phyloP scores from a whole-genome alignment of 257 asterid genomes.

The Lithospermum erythrorhizon region DNA sequence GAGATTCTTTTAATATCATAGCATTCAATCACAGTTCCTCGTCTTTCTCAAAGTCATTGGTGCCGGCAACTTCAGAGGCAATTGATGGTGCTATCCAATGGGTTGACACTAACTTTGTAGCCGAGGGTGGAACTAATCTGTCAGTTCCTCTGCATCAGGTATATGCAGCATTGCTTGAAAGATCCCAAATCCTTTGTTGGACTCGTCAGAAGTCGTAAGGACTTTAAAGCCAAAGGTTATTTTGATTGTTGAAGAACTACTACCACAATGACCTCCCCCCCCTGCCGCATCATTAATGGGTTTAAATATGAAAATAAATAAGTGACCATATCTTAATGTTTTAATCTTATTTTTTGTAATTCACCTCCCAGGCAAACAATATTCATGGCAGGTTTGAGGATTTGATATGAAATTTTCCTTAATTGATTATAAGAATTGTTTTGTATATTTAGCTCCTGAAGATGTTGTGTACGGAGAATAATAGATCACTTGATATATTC shows the following conservation, averaged over 20 bases:
- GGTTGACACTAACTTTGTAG: conserved; percentile 41
- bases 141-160: conserved; percentile 62
- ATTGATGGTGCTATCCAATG: conserved; percentile 43
- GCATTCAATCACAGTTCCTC: conserved; percentile 41
- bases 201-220: too few relatives aligned
- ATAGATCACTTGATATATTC: not conserved
- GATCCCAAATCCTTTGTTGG: too few relatives aligned
- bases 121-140: conserved; percentile 57
- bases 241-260: too few relatives aligned
- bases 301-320: too few relatives aligned
- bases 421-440: not conserved
- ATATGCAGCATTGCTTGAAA: not conserved
- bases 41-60: conserved; percentile 46
- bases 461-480: not conserved
- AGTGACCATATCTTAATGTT: too few relatives aligned
- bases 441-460: not conserved
- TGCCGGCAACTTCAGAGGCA: conserved; percentile 35
- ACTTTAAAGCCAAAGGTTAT: too few relatives aligned
- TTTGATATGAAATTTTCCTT: not conserved
- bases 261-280: too few relatives aligned
- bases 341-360: not conserved
- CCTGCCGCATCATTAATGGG: too few relatives aligned
- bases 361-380: not conserved
- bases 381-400: not conserved
- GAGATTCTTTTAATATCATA: conserved; percentile 55